A percentile compares a stretch with the other conserved stretches of the same genome.
phyloP scores from a whole-genome alignment of 2,329 filamentous ascomycete genomes.

The Trichoderma endophyticum region DNA sequence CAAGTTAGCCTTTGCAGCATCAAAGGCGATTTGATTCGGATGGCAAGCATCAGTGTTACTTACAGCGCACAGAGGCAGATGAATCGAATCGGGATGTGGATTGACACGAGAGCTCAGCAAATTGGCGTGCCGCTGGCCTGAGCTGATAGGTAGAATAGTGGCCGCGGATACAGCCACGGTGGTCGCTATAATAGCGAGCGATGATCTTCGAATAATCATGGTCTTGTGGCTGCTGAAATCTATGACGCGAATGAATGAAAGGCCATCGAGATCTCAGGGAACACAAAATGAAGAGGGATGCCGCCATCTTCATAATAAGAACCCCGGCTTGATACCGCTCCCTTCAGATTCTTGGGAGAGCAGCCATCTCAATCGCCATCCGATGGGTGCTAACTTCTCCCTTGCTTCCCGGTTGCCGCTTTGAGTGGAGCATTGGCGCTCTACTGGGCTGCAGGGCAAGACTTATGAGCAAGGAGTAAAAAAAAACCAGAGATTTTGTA shows the following conservation, averaged over 20 bases:
- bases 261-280: background rate
- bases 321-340: background rate
- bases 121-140: background rate
- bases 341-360: background rate
- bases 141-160: background rate
- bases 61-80: constrained; percentile 7
- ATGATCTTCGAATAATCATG: background rate
- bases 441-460: background rate
- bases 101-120: background rate
- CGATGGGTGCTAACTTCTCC: background rate
- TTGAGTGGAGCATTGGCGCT: background rate
- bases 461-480: background rate
- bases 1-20: background rate
- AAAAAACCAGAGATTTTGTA: background rate
- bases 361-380: background rate
- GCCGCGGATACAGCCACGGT: background rate
- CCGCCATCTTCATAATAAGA: background rate
- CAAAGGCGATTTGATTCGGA: background rate
- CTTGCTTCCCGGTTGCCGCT: background rate
- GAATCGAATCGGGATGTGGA: background rate
- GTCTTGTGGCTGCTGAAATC: background rate
- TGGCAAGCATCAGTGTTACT: background rate
- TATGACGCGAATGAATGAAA: background rate
- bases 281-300: background rate
- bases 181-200: background rate